Base-by-base conservation (phyloP, 2,329 filamentous ascomycete genomes). In the Chaetoscypha palmicola region DNA sequence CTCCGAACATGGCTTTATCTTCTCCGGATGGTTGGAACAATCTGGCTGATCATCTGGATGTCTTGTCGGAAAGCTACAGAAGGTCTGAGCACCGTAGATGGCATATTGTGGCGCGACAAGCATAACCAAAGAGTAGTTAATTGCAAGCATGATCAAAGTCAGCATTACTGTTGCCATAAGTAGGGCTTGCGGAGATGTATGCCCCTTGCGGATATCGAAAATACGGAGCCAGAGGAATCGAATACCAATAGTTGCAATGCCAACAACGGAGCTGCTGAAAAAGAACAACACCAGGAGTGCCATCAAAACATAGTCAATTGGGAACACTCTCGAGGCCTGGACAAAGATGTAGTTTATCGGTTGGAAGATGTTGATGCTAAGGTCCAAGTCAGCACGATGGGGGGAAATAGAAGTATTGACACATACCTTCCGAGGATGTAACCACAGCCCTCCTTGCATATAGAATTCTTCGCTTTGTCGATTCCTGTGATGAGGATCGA, bases 401-500 rank as follows among this genome's bases (percentile, higher is more conserved):
- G n/a, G 14, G 4, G 26, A 8, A n/a, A 23, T 26, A 11, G 4
- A 30, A n/a, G 28, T 11, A 28, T 10, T 12, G 28, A 23, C 10
- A 48, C 50, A 35, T 48, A 58, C 59, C 48, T 75, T 33, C 82
- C 88, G 3, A 98, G 74, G 38, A 97, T 86, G 66, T 96, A 98
- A 50, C 92, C 92, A 62, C 92, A 98, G 56, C 79, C 81, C 47
- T 81, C 72, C 64, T 92, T 91, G 76, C 92, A 98, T 50, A 94
- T 70, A 3, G 90, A 96, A 69, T 97, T 96, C 64, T 85, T 90
- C 26, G 89, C 87, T 69, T 97, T 97, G 75, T 98, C 92, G 59
- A 97, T 89, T 54, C 81, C 85, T 0, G 91, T 97, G 61, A 97
- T 85, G 55, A 97, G 76, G 88, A 98, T 97, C 10, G 87, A 94